These are phyloP conservation scores for Penicillium egyptiacum DNA, from an alignment of 495 filamentous ascomycete genomes.

Conservation along the genomic window DNA sequence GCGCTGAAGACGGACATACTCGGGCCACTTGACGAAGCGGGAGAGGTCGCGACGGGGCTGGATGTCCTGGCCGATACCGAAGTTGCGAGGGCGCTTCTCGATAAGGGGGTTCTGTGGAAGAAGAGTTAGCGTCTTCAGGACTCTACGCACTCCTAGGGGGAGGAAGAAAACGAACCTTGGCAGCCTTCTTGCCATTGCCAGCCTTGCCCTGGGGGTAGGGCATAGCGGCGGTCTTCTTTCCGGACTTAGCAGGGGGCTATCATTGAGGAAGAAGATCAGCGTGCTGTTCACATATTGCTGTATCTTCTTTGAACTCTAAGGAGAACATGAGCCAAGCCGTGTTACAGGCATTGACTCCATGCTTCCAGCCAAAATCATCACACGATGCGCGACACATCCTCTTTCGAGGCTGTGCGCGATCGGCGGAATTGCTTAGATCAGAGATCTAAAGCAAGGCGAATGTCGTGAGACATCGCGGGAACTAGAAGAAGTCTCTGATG, in stretches of 20 bases:
- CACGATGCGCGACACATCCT: slow-evolving; percentile 48
- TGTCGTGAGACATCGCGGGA: slow-evolving; percentile 38
- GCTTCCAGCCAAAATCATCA: slow-evolving; percentile 84
- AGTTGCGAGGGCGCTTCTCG: slow-evolving; percentile 97
- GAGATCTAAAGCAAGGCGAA: slow-evolving; percentile 35
- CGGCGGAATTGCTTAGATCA: slow-evolving; percentile 46
- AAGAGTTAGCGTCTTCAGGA: slow-evolving; percentile 20
- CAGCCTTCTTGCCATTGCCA: slow-evolving; percentile 83
- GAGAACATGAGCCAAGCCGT: slow-evolving; percentile 61
- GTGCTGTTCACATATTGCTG: slow-evolving; percentile 70
- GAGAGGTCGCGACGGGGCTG: slow-evolving; percentile 96
- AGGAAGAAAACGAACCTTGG: slow-evolving; percentile 71
- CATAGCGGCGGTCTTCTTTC: slow-evolving; percentile 93
- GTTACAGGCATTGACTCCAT: slow-evolving; percentile 57
- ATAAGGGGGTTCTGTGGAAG: slow-evolving; percentile 89
- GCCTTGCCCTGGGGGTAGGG: slow-evolving; percentile 95
- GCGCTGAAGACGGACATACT: slow-evolving; percentile 98
- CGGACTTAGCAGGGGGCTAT: slow-evolving; percentile 90
- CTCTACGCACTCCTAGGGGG: slow-evolving; percentile 13
- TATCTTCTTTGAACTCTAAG: slow-evolving; percentile 91
- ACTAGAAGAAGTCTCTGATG: slow-evolving; percentile 34
- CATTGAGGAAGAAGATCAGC: slow-evolving; percentile 99
- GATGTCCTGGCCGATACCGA: slow-evolving; percentile 98
- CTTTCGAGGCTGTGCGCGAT: slow-evolving; percentile 35
- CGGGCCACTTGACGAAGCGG: slow-evolving; percentile 99